Evolutionary conservation across 2,329 filamentous ascomycete genomes (phyloP).

Genomic region (Fusarium sp.): DNA sequence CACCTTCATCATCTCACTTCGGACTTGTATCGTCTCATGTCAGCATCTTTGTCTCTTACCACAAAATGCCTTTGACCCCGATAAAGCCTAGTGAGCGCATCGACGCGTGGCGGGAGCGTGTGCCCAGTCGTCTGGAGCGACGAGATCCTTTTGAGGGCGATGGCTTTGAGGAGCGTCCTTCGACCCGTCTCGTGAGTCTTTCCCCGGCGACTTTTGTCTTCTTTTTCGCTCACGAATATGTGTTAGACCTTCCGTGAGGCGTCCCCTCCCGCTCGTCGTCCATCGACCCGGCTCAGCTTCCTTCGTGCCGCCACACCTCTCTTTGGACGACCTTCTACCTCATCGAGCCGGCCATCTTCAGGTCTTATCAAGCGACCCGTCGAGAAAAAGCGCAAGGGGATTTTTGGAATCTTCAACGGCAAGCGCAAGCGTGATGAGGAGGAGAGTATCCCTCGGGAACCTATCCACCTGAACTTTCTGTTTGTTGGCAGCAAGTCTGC

Average conservation of each 20-base stretch:
- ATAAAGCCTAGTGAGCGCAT: slow-evolving; percentile 37
- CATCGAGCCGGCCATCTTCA: slow-evolving; percentile 28
- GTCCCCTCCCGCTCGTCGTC: slow-evolving; percentile 26
- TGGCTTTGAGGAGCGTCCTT: slow-evolving; percentile 45
- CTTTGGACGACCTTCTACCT: slow-evolving; percentile 32
- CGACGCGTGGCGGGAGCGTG: slow-evolving; percentile 48
- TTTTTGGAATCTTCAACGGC: slow-evolving; percentile 41
- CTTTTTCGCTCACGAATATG: background rate
- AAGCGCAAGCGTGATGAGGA: slow-evolving; percentile 43
- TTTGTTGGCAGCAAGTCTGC: slow-evolving; percentile 47
- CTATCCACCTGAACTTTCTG: slow-evolving; percentile 47
- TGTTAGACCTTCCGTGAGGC: slow-evolving; percentile 40
- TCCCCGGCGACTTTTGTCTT: rapidly evolving
- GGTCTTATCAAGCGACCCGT: background rate
- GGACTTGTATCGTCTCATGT: background rate
- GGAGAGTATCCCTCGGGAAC: slow-evolving; percentile 26
- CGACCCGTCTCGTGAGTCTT: slow-evolving; percentile 44
- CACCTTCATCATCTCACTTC: background rate
- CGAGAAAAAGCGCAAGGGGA: slow-evolving; percentile 20
- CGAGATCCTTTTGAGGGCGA: slow-evolving; percentile 50
- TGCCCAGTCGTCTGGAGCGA: slow-evolving; percentile 49
- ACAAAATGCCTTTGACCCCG: slow-evolving; percentile 8
- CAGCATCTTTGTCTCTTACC: background rate
- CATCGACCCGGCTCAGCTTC: slow-evolving; percentile 43
- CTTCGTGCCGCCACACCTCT: slow-evolving; percentile 42